These are phyloP conservation scores for Ogataea angusta DNA, from an alignment of 805 yeast species.

Conservation along the genomic window DNA sequence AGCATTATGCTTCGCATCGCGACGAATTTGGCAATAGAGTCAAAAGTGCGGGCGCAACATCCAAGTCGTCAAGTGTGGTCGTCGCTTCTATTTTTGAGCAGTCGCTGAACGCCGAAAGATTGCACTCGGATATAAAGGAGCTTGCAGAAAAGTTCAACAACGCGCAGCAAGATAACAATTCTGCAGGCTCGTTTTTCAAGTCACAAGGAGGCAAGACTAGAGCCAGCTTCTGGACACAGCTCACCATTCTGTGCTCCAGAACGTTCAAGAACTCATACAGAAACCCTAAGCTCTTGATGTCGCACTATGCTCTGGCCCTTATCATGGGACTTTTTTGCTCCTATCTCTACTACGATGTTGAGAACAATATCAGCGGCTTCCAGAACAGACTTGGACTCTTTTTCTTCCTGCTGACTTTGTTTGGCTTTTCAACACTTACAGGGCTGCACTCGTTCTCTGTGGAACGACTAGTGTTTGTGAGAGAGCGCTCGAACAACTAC, in stretches of 20 bases:
- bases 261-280: constrained; percentile 91
- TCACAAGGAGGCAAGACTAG: constrained; percentile 35
- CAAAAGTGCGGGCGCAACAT: constrained; percentile 1
- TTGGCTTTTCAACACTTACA: constrained; percentile 92
- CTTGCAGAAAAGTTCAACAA: constrained; percentile 16
- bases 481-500: constrained; percentile 93
- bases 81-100: constrained; percentile 24
- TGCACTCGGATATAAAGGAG: constrained; percentile 37
- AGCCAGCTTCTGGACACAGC: constrained; percentile 64
- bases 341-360: constrained; percentile 72
- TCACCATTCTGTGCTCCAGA: constrained; percentile 73
- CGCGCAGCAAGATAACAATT: constrained; percentile 10
- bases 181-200: constrained; percentile 26
- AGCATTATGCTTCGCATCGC: constrained; percentile 76
- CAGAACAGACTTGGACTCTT: constrained; percentile 93
- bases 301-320: constrained; percentile 77
- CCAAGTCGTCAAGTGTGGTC: constrained; percentile 3
- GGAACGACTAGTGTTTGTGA: constrained; percentile 83
- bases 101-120: constrained; percentile 39
- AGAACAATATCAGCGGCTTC: constrained; percentile 91
- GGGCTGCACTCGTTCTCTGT: constrained; percentile 85
- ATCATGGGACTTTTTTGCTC: constrained; percentile 84
- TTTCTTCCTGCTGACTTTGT: constrained; percentile 84
- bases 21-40: constrained; percentile 51
- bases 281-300: constrained; percentile 82